A percentile compares a stretch with the other conserved stretches of the same genome.
These are phyloP conservation scores for Aspergillus avenaceus DNA, from an alignment of 495 filamentous ascomycete species.

Conservation along the genomic window DNA sequence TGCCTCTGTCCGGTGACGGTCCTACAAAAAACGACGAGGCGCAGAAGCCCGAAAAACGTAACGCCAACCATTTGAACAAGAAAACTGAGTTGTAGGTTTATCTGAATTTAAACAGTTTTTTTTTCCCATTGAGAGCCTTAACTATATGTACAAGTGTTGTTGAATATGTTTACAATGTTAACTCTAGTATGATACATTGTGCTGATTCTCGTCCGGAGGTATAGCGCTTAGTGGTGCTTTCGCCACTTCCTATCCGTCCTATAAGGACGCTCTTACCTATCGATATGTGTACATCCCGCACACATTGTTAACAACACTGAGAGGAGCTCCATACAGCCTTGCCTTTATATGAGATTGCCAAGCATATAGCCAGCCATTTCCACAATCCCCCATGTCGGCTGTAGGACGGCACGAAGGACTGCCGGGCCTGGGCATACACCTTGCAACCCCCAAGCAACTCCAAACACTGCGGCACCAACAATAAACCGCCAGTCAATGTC, in stretches of 20 bases:
- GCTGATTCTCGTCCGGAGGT: constrained; percentile 2
- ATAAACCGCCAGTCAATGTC: constrained; percentile 54
- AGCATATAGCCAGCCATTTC: constrained; percentile 49
- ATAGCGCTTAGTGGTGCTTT: constrained; percentile 2
- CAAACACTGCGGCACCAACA: constrained; percentile 47
- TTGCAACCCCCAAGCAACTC: constrained; percentile 51
- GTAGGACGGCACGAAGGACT: constrained; percentile 41
- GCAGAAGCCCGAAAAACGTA: constrained; percentile 11
- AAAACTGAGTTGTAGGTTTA: constrained; percentile 46
- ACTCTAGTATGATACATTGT: not conserved
- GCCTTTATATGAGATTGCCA: constrained; percentile 30
- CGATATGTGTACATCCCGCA: not conserved
- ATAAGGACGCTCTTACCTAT: not conserved
- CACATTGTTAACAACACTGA: not conserved
- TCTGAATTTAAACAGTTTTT: constrained; percentile 3
- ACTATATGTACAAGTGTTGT: constrained; percentile 3
- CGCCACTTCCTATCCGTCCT: not conserved
- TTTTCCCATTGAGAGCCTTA: not conserved
- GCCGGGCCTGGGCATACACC: constrained; percentile 57
- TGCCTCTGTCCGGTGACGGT: constrained; percentile 24
- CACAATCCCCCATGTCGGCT: constrained; percentile 46
- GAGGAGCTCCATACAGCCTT: no score
- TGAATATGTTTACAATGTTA: not conserved
- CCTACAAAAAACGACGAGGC: not conserved
- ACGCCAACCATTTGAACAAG: constrained; percentile 6